phyloP scores from a whole-genome alignment of 2,329 filamentous ascomycete species.

The Clarireedia hainanense region DNA sequence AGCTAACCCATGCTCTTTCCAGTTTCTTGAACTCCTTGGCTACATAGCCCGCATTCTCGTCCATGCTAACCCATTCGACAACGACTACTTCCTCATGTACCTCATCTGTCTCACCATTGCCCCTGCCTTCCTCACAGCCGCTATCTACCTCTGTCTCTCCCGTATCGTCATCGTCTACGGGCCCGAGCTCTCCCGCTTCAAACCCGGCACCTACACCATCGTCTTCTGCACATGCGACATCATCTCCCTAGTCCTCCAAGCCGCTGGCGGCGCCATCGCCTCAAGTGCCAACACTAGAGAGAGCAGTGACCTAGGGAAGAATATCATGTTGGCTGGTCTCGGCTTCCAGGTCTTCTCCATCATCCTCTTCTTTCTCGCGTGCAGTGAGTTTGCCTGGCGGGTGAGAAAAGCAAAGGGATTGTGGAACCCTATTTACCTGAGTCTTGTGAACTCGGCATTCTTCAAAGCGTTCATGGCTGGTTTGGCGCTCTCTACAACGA shows the following conservation, averaged over 20 bases:
- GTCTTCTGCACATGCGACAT: slow-evolving; percentile 42
- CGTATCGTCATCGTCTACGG: slow-evolving; percentile 38
- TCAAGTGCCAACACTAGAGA: slow-evolving; percentile 33
- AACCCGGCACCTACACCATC: slow-evolving; percentile 44
- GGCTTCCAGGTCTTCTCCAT: slow-evolving; percentile 33
- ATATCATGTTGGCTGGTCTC: slow-evolving; percentile 35
- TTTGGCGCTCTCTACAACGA: slow-evolving; percentile 39
- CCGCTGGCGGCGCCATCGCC: slow-evolving; percentile 48
- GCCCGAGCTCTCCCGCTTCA: slow-evolving; percentile 37
- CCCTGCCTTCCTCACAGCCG: slow-evolving; percentile 48
- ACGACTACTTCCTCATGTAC: slow-evolving; percentile 47
- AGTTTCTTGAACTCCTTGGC: slow-evolving; percentile 32
- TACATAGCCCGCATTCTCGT: slow-evolving; percentile 46
- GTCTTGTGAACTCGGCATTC: slow-evolving; percentile 14
- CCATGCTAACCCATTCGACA: slow-evolving; percentile 46
- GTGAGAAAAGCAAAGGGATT: slow-evolving; percentile 8
- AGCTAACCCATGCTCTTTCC: not conserved
- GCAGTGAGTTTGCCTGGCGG: slow-evolving; percentile 14
- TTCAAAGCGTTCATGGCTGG: slow-evolving; percentile 43
- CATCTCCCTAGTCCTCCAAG: slow-evolving; percentile 50
- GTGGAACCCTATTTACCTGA: slow-evolving; percentile 16
- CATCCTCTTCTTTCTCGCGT: slow-evolving; percentile 21
- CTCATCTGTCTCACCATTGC: slow-evolving; percentile 43
- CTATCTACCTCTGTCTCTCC: slow-evolving; percentile 51
- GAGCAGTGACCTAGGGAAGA: slow-evolving; percentile 21